These are phyloP conservation scores for Glaciozyma martinii DNA, from an alignment of 768 basidiomycete genomes.

Conservation along the genomic window DNA sequence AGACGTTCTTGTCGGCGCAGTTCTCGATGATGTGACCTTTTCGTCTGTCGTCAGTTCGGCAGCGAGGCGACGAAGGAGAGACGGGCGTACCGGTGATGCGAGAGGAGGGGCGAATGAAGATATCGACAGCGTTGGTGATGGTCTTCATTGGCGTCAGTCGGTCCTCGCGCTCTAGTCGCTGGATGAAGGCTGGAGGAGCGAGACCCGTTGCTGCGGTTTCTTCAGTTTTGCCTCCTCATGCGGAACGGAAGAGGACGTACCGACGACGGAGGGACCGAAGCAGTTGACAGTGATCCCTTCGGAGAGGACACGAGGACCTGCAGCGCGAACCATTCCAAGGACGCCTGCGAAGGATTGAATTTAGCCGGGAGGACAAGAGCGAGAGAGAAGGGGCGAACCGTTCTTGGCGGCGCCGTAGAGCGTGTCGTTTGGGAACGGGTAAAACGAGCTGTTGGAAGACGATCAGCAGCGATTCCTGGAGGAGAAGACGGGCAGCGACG, in stretches of 20 bases:
- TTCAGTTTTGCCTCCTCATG: neutral
- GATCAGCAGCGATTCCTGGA: too few relatives aligned
- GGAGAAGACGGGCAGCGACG: too few relatives aligned
- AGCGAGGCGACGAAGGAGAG: too few relatives aligned
- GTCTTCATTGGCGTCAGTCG: slow-evolving; percentile 26
- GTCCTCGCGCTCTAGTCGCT: slow-evolving; percentile 11
- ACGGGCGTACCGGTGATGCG: slow-evolving; percentile 13
- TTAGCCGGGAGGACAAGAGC: too few relatives aligned
- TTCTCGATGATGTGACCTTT: slow-evolving; percentile 21
- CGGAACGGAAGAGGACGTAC: neutral
- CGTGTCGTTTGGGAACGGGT: slow-evolving; percentile 27
- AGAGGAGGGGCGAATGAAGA: slow-evolving; percentile 13
- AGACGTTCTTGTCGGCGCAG: slow-evolving; percentile 14
- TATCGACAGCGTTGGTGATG: slow-evolving; percentile 15
- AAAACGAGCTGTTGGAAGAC: slow-evolving; percentile 11
- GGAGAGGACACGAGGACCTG: slow-evolving; percentile 19
- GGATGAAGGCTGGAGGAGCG: slow-evolving; percentile 18
- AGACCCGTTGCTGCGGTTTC: slow-evolving; percentile 13
- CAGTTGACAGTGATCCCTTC: slow-evolving; percentile 30
- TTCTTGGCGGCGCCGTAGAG: slow-evolving; percentile 15
- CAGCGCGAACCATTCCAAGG: slow-evolving; percentile 8
- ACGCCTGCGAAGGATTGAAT: slow-evolving; percentile 1
- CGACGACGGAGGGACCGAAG: slow-evolving; percentile 24
- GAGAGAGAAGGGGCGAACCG: too few relatives aligned
- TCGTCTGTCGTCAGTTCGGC: neutral